These are phyloP conservation scores for Picochlorum sp. DNA, from an alignment of 139 green algal species.

Conservation along the genomic window DNA sequence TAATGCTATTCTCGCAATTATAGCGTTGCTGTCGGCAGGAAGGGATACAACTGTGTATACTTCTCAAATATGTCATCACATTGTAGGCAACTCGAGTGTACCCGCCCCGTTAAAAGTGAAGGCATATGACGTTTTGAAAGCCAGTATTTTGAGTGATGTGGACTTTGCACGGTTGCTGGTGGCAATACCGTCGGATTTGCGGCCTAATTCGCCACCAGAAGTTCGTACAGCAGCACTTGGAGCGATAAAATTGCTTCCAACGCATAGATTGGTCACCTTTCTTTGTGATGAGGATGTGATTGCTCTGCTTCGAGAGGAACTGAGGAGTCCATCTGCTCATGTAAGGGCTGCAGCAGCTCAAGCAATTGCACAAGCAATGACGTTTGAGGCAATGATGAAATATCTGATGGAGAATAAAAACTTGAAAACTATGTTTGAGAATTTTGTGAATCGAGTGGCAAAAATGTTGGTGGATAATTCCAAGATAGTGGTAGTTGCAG, in stretches of 20 bases:
- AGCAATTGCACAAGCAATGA: background rate
- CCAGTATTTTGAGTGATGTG: constrained; percentile 1
- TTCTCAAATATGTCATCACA: background rate
- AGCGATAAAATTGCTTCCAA: constrained; percentile 11
- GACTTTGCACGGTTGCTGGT: constrained; percentile 7
- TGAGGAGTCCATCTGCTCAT: constrained; percentile 5
- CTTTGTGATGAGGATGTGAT: background rate
- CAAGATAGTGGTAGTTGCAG: background rate
- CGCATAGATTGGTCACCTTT: constrained; percentile 10
- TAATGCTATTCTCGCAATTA: constrained; percentile 5
- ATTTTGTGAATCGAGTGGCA: background rate
- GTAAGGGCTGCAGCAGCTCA: constrained; percentile 10
- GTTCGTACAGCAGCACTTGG: constrained; percentile 11
- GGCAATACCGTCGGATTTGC: constrained; percentile 10
- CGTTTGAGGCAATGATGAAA: background rate
- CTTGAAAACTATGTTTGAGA: background rate
- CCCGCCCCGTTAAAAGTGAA: background rate
- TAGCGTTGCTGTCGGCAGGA: constrained; percentile 13
- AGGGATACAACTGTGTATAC: background rate
- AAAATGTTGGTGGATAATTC: background rate
- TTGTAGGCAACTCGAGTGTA: constrained; percentile 12
- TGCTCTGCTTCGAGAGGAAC: background rate
- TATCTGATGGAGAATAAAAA: background rate
- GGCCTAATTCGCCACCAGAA: background rate
- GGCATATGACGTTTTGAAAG: constrained; percentile 13